Conservation (phyloP, 108 stramenopile genomes). For the Conticribra guillardii region DNA sequence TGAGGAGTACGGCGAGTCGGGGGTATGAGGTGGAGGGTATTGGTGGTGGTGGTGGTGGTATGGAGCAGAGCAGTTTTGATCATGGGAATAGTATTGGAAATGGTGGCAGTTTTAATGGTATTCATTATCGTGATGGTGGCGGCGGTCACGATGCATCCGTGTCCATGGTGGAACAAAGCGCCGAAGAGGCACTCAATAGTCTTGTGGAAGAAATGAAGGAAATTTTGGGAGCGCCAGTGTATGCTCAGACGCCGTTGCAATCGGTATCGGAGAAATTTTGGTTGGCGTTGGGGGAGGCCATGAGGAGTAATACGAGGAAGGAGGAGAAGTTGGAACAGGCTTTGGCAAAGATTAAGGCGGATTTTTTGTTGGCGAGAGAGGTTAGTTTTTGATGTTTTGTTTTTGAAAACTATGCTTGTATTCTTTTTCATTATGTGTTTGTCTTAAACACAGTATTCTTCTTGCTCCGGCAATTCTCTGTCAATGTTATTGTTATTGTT, state of each 20-base stretch:
- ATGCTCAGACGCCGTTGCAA: constrained; percentile 78
- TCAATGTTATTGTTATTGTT: too few relatives aligned
- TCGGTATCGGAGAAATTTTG: constrained; percentile 74
- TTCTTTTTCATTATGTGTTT: neutral
- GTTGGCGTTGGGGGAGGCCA: constrained; percentile 71
- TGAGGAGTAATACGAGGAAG: constrained; percentile 57
- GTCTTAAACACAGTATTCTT: too few relatives aligned
- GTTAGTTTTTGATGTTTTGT: constrained; percentile 43
- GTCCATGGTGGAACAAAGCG: constrained; percentile 60
- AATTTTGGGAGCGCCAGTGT: constrained; percentile 79
- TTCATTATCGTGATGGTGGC: neutral
- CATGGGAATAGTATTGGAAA: neutral
- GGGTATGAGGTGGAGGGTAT: neutral
- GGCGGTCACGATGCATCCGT: constrained; percentile 8
- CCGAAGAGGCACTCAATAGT: constrained; percentile 73
- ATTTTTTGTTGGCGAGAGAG: constrained; percentile 82
- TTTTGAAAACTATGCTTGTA: neutral
- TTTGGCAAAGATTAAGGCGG: constrained; percentile 81
- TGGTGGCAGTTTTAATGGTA: constrained; percentile 11
- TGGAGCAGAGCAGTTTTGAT: constrained; percentile 5
- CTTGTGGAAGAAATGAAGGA: constrained; percentile 91
- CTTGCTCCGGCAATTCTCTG: too few relatives aligned
- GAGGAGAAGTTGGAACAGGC: constrained; percentile 80
- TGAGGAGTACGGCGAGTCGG: neutral
- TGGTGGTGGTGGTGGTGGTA: constrained; percentile 13